Percentiles rank a stretch among this genome's conserved stretches.
These are phyloP conservation scores for Paralagenidium karlingii DNA, from an alignment of 352 stramenopile species.

Conservation along the genomic window DNA sequence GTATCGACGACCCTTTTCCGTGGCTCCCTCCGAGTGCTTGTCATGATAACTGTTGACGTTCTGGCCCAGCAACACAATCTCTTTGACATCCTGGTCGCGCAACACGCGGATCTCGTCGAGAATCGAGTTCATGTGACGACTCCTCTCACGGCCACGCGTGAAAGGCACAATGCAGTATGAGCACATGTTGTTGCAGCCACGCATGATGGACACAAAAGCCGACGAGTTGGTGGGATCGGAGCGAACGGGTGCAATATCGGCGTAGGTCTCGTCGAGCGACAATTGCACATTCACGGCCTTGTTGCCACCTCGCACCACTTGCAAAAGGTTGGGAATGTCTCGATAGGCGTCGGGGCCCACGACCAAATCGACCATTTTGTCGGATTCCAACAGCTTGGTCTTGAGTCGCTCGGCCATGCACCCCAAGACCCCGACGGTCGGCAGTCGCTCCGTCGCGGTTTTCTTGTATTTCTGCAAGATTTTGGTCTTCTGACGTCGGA, in stretches of 20 bases:
- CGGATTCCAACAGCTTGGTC: slow-evolving; percentile 87
- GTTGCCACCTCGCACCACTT: slow-evolving; percentile 62
- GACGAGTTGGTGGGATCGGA: slow-evolving; percentile 69
- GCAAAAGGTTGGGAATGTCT: slow-evolving; percentile 92
- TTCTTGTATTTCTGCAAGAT: slow-evolving; percentile 39
- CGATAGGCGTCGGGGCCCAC: slow-evolving; percentile 98
- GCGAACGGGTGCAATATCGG: slow-evolving; percentile 93
- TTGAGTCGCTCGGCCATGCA: slow-evolving; percentile 99
- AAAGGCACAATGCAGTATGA: slow-evolving; percentile 99
- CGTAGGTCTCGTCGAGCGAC: slow-evolving; percentile 97
- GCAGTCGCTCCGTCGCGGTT: slow-evolving; percentile 25
- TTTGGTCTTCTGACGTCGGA: slow-evolving; percentile 70
- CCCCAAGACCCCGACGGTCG: slow-evolving; percentile 92
- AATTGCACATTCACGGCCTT: slow-evolving; percentile 92
- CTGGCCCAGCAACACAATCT: slow-evolving; percentile 98
- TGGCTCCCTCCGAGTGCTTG: slow-evolving; percentile 58
- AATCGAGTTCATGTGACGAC: slow-evolving; percentile 86
- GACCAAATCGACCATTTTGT: slow-evolving; percentile 96
- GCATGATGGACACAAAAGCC: slow-evolving; percentile 98
- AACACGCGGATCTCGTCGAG: slow-evolving; percentile 89
- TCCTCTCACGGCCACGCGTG: slow-evolving; percentile 94
- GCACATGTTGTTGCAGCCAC: slow-evolving; percentile 99
- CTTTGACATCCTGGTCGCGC: slow-evolving; percentile 89
- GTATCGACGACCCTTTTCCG: slow-evolving; percentile 56
- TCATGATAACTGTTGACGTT: slow-evolving; percentile 99